Base-by-base conservation (phyloP, 352 stramenopile genomes). In the Pythium diclinum region DNA sequence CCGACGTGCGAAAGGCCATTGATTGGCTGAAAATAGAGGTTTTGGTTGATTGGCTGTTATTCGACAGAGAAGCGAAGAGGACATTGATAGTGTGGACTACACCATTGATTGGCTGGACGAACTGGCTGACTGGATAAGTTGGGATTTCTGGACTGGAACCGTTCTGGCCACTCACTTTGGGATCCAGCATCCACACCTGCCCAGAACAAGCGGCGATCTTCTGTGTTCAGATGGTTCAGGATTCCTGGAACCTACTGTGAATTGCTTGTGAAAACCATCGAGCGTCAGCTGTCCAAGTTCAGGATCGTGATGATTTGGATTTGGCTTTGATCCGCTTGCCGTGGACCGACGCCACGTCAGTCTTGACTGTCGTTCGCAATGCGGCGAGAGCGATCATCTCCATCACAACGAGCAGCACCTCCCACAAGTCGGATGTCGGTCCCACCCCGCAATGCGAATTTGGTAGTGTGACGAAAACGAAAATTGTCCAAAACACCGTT, bases 161-260 rank as follows among this genome's bases (percentile, higher is more conserved):
- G 40, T 47, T 47, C 40, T 19, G 17, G 40, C 40, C 40, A 47
- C 40, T 47, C 40, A 47, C 40, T 47, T 19, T 47, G 40, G 1
- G 40, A 47, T 47, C 40, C 40, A 47, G 40, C 13, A 17, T 47
- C 40, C 17, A 7, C 5, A 47, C 8, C 13, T 19, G 17, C 14
- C 34, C 34, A 19, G 13, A 19, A 47, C 40, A 19, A 47, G 13
- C 40, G 40, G 40, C 40, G 14, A 47, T 47, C 40, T 47, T 47
- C 40, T 47, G 40, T 47, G 40, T 47, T 47, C 40, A 47, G 40
- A 47, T 47, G 40, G 40, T 47, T 47, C 40, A 47, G 40, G 40
- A 47, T 17, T 28, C 25, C 25, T 28, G 25, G 25, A 28, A 28
- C 25, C 25, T 11, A 47, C 40, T 17, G 40, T 47, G 33, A 38